Conservation (phyloP, 2,329 filamentous ascomycete genomes). For the Monosporascus sp. region DNA sequence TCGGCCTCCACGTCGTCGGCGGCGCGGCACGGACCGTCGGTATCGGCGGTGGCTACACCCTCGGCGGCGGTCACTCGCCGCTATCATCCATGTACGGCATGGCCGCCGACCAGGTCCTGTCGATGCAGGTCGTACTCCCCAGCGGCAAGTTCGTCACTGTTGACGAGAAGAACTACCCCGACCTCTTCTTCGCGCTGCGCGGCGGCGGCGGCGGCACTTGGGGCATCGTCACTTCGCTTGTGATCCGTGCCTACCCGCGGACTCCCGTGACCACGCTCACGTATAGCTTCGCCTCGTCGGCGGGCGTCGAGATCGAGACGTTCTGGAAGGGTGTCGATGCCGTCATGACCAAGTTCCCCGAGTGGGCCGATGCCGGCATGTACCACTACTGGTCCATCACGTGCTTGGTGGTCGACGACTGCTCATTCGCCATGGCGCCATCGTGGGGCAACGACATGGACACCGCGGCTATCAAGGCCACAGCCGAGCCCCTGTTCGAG, state of each 20-base stretch:
- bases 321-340: slow-evolving; percentile 28
- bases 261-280: slow-evolving; percentile 28
- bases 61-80: slow-evolving; percentile 48
- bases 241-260: slow-evolving; percentile 29
- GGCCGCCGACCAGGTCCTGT: slow-evolving; percentile 43
- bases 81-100: slow-evolving; percentile 42
- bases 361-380: slow-evolving; percentile 20
- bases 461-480: slow-evolving; percentile 2
- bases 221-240: slow-evolving; percentile 35
- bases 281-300: slow-evolving; percentile 20
- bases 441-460: slow-evolving; percentile 14
- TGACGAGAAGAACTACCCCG: slow-evolving; percentile 35
- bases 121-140: slow-evolving; percentile 42
- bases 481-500: slow-evolving; percentile 10
- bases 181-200: slow-evolving; percentile 46
- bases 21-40: slow-evolving; percentile 49
- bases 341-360: slow-evolving; percentile 27
- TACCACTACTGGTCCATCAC: slow-evolving; percentile 14
- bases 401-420: slow-evolving; percentile 5
- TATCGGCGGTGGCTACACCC: slow-evolving; percentile 37
- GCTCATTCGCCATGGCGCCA: slow-evolving; percentile 12
- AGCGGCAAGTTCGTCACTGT: slow-evolving; percentile 36
- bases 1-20: slow-evolving; percentile 44
- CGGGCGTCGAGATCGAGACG: slow-evolving; percentile 11
- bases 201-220: slow-evolving; percentile 40